phyloP scores from a whole-genome alignment of 2,329 filamentous ascomycete species.

The Aspergillus aculeatinus region DNA sequence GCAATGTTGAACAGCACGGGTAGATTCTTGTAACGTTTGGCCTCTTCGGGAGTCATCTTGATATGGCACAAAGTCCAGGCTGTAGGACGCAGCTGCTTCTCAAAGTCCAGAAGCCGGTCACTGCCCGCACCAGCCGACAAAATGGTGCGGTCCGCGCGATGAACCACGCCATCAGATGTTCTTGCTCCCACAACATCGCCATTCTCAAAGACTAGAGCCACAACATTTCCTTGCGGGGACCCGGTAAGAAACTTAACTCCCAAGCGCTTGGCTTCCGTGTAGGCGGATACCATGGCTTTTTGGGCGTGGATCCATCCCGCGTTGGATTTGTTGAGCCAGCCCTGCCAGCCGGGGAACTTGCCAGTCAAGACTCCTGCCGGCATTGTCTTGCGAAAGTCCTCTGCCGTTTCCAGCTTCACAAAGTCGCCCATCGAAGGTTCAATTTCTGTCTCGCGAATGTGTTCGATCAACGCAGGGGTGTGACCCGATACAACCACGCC shows the following conservation, averaged over 20 bases:
- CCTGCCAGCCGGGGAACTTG: slow-evolving; percentile 52
- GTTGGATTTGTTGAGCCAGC: slow-evolving; percentile 41
- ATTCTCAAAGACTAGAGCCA: slow-evolving; percentile 39
- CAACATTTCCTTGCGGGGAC: slow-evolving; percentile 37
- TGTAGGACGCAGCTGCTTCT: slow-evolving; percentile 54
- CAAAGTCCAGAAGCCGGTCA: slow-evolving; percentile 50
- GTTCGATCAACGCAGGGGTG: slow-evolving; percentile 39
- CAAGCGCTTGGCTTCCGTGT: slow-evolving; percentile 45
- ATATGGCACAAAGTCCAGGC: slow-evolving; percentile 57
- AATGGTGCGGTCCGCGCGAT: slow-evolving; percentile 48
- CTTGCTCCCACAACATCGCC: slow-evolving; percentile 45
- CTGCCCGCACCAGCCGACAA: slow-evolving; percentile 53
- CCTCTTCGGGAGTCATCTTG: slow-evolving; percentile 48
- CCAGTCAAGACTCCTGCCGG: slow-evolving; percentile 53
- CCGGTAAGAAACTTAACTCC: slow-evolving; percentile 52
- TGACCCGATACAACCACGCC: slow-evolving; percentile 45
- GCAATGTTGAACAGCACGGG: slow-evolving; percentile 53
- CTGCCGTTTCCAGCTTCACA: slow-evolving; percentile 40
- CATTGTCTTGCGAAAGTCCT: slow-evolving; percentile 53
- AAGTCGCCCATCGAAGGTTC: slow-evolving; percentile 33
- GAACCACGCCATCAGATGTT: slow-evolving; percentile 43
- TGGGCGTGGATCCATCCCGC: slow-evolving; percentile 57
- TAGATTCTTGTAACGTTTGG: slow-evolving; percentile 46
- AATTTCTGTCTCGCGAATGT: slow-evolving; percentile 39
- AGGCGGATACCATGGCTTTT: slow-evolving; percentile 49